These are phyloP conservation scores for Naganishia onofrii DNA, from an alignment of 768 basidiomycete genomes.

Conservation along the genomic window DNA sequence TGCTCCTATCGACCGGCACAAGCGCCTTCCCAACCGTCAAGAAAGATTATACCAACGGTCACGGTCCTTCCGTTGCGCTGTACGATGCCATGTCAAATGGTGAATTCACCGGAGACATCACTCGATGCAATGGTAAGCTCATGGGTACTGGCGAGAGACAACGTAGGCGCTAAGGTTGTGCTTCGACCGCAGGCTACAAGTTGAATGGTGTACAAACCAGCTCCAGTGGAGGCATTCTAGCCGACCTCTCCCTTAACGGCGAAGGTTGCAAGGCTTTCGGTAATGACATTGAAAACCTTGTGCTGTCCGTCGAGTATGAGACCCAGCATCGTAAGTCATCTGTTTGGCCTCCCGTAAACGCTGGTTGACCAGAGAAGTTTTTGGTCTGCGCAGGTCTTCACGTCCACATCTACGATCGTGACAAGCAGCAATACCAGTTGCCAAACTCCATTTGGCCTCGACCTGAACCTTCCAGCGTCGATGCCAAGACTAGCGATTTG, in stretches of 20 bases:
- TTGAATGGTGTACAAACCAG: conserved; percentile 8
- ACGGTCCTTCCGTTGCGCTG: conserved; percentile 12
- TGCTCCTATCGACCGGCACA: not conserved
- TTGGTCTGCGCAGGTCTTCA: conserved; percentile 39
- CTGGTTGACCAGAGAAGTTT: not conserved
- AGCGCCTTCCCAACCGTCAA: not conserved
- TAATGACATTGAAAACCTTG: conserved; percentile 25
- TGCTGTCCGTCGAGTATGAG: conserved; percentile 28
- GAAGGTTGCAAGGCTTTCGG: conserved; percentile 30
- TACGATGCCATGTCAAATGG: conserved; percentile 1
- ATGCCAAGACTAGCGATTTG: conserved; percentile 58
- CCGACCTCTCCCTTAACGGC: conserved; percentile 21
- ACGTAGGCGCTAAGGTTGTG: not conserved
- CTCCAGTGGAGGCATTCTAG: conserved; percentile 14
- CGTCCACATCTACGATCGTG: conserved; percentile 52
- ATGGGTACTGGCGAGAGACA: no score
- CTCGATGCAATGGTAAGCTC: conserved; percentile 14
- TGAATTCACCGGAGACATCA: conserved; percentile 11
- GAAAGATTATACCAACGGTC: conserved; percentile 14
- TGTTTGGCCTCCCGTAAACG: no score
- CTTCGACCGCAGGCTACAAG: conserved; percentile 9
- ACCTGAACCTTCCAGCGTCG: conserved; percentile 27
- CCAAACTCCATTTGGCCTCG: conserved; percentile 57
- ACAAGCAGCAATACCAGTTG: conserved; percentile 62
- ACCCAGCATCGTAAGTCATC: conserved; percentile 21